phyloP scores from a whole-genome alignment of 345 rosid genomes.

The Lepidium sativum region DNA sequence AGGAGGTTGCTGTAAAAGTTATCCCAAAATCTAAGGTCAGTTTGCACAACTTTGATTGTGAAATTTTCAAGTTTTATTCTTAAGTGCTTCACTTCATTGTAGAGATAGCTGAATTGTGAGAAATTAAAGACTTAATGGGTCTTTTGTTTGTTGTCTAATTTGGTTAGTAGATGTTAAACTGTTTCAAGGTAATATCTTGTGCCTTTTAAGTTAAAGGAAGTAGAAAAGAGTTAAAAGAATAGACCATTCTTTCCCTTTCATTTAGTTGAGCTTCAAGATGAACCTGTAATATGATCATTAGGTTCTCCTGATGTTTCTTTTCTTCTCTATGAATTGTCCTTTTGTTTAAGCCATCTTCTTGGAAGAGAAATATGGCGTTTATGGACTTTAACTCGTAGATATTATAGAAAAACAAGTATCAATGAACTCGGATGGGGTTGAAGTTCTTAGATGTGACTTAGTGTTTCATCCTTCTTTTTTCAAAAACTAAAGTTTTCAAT shows the following conservation, averaged over 20 bases:
- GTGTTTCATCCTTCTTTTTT: neutral
- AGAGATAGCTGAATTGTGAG: neutral
- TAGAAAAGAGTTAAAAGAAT: neutral
- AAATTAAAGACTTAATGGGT: neutral
- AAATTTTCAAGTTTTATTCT: neutral
- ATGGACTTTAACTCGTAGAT: slow-evolving; percentile 10
- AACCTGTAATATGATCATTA: neutral
- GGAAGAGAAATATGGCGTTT: neutral
- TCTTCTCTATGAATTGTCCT: slow-evolving; percentile 9
- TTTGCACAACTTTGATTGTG: neutral
- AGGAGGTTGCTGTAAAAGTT: slow-evolving; percentile 87
- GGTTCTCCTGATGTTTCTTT: neutral
- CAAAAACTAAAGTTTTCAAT: slow-evolving; percentile 6
- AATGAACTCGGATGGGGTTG: neutral
- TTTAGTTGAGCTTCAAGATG: neutral
- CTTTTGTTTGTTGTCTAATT: slow-evolving; percentile 1
- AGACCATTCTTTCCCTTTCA: neutral
- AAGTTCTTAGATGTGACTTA: neutral
- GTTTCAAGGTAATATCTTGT: neutral
- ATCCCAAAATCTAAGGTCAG: slow-evolving; percentile 86
- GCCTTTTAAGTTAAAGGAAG: neutral
- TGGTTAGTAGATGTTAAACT: neutral
- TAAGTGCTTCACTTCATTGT: neutral
- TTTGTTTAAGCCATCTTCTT: neutral
- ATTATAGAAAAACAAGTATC: neutral